phyloP scores from a whole-genome alignment of 768 basidiomycete species.

The Kwoniella botswanensis region DNA sequence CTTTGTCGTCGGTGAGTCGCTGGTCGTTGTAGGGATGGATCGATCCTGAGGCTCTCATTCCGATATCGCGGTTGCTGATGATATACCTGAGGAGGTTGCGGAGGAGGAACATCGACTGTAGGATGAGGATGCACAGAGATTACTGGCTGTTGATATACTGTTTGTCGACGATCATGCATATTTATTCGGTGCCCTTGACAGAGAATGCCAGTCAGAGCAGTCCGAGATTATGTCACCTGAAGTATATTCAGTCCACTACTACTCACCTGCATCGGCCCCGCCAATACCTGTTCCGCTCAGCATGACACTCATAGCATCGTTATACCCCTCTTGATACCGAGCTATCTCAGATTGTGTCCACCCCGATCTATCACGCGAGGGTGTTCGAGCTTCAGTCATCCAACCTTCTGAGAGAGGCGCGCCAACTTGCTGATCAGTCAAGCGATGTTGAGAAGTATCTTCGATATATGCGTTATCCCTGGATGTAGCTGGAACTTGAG shows the following conservation, averaged over 20 bases:
- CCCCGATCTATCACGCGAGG: not conserved
- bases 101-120: not conserved
- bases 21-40: constrained; percentile 1
- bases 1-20: not conserved
- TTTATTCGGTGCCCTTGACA: not conserved
- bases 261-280: not conserved
- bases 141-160: not conserved
- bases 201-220: not conserved
- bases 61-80: not conserved
- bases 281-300: not conserved
- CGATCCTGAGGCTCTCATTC: not conserved
- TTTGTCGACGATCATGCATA: not conserved
- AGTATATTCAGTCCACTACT: too few species aligned
- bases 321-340: constrained; percentile 2
- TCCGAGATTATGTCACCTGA: too few species aligned
- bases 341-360: not conserved
- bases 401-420: not conserved
- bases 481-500: not conserved
- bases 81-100: not conserved
- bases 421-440: not conserved
- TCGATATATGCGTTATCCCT: not conserved
- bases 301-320: not conserved
- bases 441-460: not conserved
- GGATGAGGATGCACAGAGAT: not conserved
- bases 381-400: not conserved